These are phyloP conservation scores for Suillus alpinus DNA, from an alignment of 768 basidiomycete species.

Conservation along the genomic window DNA sequence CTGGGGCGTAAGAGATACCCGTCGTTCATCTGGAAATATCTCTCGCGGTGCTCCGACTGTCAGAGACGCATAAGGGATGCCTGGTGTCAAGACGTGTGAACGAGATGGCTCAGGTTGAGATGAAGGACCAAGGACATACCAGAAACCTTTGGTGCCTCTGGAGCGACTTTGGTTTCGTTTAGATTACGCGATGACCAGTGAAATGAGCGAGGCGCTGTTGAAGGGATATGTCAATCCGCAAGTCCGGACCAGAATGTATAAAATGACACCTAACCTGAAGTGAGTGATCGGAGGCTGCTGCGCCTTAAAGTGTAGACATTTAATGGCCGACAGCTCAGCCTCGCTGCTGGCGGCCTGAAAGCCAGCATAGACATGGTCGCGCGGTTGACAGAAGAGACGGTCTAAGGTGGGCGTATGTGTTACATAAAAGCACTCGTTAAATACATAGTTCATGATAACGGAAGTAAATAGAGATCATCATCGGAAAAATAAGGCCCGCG, in stretches of 20 bases:
- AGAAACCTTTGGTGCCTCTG: slow-evolving; percentile 21
- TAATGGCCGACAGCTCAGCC: slow-evolving; percentile 21
- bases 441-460: slow-evolving; percentile 3
- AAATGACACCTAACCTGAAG: slow-evolving; percentile 20
- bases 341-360: slow-evolving; percentile 25
- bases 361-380: slow-evolving; percentile 30
- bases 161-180: slow-evolving; percentile 12
- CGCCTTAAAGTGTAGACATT: slow-evolving; percentile 11
- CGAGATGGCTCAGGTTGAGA: background rate
- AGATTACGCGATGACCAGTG: slow-evolving; percentile 27
- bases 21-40: slow-evolving; percentile 71
- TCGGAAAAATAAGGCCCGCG: slow-evolving; percentile 2
- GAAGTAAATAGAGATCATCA: slow-evolving; percentile 1
- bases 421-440: slow-evolving; percentile 25
- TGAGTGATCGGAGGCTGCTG: slow-evolving; percentile 17
- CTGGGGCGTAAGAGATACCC: slow-evolving; percentile 80
- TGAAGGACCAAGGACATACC: slow-evolving; percentile 17
- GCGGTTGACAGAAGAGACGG: slow-evolving; percentile 19
- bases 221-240: background rate
- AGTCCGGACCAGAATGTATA: background rate
- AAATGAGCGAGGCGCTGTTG: slow-evolving; percentile 28
- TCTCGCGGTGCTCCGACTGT: slow-evolving; percentile 78
- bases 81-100: slow-evolving; percentile 26
- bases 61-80: slow-evolving; percentile 66
- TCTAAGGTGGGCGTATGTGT: slow-evolving; percentile 11